Base-by-base conservation (phyloP, 352 stramenopile species). In the Phytophthora gonapodyides region DNA sequence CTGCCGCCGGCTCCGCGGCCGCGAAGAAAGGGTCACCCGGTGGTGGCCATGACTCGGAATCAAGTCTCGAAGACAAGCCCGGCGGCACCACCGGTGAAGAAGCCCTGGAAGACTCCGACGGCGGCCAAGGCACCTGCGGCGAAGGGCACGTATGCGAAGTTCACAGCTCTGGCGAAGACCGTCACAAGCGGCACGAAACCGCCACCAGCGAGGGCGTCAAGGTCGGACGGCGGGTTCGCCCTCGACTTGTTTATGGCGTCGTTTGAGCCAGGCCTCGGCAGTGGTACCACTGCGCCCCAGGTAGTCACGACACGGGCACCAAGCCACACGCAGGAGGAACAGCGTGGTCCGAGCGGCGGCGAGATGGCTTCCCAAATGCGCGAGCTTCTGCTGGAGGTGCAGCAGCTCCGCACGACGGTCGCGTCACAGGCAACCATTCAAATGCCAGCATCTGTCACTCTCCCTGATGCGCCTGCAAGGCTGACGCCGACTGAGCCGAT, bases 171-270 rank as follows among this genome's bases (percentile, higher is more conserved):
- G 3, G 13, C 42, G 42, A 36, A 49, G 42, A 49, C 5, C 27
- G 27, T 1, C 27, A 8, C 27, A 31, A 31, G 27, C 27, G 27
- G 27, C 27, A 31, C 27, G 27, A 31, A 8, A 5, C 27, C 7
- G 27, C 27, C 5, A 8, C 27, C 27, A 30, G 27, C 6, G 27
- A 31, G 27, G 27, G 6, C 16, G 9, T 13, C 21, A 36, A 15
- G 42, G 42, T 34, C 42, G 9, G 51, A 51, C 38, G 36, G 51
- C 27, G 40, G 51, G 9, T 59, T 59, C 51, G 30, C 44, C 27
- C 38, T 59, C 3, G 17, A 15, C 36, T 24, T 24, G 4, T 59
- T 59, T 15, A 59, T 59, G 51, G 21, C 30, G 5, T 41, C 30
- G 27, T 59, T 59, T n/a, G 16, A 34, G n/a, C 40, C 51, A 15